phyloP scores from a whole-genome alignment of 257 asterid species.

The Thymus mandschuricus region DNA sequence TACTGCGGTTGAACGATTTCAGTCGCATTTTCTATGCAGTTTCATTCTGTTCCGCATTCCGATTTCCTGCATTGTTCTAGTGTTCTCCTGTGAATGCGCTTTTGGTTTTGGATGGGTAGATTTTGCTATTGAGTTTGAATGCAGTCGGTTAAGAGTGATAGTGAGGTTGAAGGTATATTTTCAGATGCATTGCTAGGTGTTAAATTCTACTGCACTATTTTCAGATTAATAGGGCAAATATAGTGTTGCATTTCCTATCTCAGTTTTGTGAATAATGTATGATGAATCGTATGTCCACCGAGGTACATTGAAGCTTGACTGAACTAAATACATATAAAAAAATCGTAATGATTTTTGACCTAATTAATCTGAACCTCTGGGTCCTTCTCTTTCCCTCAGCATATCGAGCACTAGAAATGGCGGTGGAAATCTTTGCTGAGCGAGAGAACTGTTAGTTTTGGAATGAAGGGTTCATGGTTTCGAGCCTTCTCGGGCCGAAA shows the following conservation, averaged over 20 bases:
- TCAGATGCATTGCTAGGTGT: slow-evolving; percentile 1
- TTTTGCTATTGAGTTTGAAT: slow-evolving; percentile 8
- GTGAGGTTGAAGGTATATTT: slow-evolving; percentile 1
- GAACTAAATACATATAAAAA: no score
- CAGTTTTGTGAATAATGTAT: no score
- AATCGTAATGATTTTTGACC: no score
- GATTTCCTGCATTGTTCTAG: not conserved
- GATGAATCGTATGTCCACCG: no score
- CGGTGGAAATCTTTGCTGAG: not conserved
- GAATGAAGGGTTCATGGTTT: slow-evolving; percentile 52
- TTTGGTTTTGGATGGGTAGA: not conserved
- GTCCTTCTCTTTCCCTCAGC: no score
- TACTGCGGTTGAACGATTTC: not conserved
- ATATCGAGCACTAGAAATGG: not conserved
- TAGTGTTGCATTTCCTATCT: no score
- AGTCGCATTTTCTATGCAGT: not conserved
- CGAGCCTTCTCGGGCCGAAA: slow-evolving; percentile 45
- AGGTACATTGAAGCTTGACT: no score
- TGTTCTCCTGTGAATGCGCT: not conserved
- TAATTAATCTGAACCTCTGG: no score
- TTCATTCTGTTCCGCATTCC: not conserved
- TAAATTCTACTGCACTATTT: not conserved
- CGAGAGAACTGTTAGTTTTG: slow-evolving; percentile 25
- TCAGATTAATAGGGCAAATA: no score
- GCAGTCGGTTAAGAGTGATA: not conserved